Base-by-base conservation (phyloP, 2,329 filamentous ascomycete species). In the Colletotrichum tabaci region DNA sequence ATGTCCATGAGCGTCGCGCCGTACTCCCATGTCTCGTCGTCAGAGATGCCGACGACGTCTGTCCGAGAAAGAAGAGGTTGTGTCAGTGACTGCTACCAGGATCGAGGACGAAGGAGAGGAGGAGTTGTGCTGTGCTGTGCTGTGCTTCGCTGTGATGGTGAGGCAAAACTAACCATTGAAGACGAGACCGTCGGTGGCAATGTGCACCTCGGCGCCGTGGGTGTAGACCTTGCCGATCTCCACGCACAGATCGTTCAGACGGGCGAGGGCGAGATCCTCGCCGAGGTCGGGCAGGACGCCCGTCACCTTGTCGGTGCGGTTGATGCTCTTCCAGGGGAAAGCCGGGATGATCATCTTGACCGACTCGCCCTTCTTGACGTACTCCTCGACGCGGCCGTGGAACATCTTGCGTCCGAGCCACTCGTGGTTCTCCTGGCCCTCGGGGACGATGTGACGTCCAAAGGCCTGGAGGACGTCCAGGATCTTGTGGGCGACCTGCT, bases 131-230 rank as follows among this genome's bases (percentile, higher is more conserved):
- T 4, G 0, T 21, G 1, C 21, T 5, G 18, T 5, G 7, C 16
- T 13, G 2, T 15, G 16, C 26, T 30, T 1, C 7, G 26, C 26
- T 30, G 26, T 30, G 26, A 30, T 30, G 26, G 26, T 5, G 5
- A 5, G 4, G 26, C 26, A 26, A 26, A 6, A 18, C 30, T 42
- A 61, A 73, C 71, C 72, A 40, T 73, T 73, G 23, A 72, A 85
- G 2, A 84, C 80, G 2, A 84, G 77, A 0, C 84, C 84, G 66
- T 86, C 84, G 0, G 83, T 84, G 42, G 79, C 80, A 49, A 86
- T 84, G 65, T 80, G 77, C 2, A 84, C 76, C 49, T 82, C 76
- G 3, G 82, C 83, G 6, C 83, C 84, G 18, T 79, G 80, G 13
- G 76, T 72, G 67, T 85, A 85, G 2, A 84, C 72, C 12, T 79